These are phyloP conservation scores for Scutellaria galericulata DNA, from an alignment of 257 asterid species.

Conservation along the genomic window DNA sequence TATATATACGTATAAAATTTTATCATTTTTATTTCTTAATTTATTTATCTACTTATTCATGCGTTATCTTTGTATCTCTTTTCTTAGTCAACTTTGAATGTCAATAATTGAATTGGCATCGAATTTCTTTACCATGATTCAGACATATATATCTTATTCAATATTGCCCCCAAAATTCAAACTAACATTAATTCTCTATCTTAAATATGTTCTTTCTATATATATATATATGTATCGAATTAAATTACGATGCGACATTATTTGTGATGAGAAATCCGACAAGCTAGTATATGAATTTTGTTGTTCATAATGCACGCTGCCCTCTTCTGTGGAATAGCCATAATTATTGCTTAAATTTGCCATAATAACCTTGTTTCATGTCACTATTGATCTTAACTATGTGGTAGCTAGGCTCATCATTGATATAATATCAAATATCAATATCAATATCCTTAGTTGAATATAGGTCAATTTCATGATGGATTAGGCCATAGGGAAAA, in stretches of 20 bases:
- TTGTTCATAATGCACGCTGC: slow-evolving; percentile 1
- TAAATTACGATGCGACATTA: too few relatives aligned
- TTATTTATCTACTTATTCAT: too few relatives aligned
- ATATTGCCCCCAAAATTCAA: too few relatives aligned
- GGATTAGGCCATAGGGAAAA: background rate
- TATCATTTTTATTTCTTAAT: too few relatives aligned
- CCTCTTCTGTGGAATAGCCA: background rate
- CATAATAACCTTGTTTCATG: slow-evolving; percentile 15
- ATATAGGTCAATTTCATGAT: background rate
- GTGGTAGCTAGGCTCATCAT: slow-evolving; percentile 20
- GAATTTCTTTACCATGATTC: background rate
- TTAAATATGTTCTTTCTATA: background rate
- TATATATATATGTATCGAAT: too few relatives aligned
- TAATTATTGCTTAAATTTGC: slow-evolving; percentile 26
- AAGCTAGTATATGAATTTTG: too few relatives aligned
- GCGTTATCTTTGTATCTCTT: background rate
- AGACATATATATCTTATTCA: too few relatives aligned
- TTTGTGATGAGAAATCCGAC: too few relatives aligned
- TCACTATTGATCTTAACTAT: background rate
- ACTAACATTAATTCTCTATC: background rate
- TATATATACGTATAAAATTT: too few relatives aligned
- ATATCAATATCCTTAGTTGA: background rate
- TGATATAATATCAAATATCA: background rate
- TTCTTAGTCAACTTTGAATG: slow-evolving; percentile 28
- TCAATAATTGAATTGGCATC: slow-evolving; percentile 22